Evolutionary conservation across 805 yeast species (phyloP).

Genomic region (Yarrowia keelungensis): DNA sequence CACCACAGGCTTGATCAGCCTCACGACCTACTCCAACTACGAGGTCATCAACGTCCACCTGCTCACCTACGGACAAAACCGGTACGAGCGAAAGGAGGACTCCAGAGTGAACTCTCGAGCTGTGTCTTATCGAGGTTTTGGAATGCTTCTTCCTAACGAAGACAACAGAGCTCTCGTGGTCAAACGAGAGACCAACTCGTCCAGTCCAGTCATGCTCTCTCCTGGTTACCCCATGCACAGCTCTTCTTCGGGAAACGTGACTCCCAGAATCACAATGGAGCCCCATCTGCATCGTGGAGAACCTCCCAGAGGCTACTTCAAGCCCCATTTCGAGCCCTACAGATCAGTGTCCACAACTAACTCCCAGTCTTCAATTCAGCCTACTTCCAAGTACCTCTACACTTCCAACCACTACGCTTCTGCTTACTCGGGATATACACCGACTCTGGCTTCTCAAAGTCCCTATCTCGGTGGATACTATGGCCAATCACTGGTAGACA

Average conservation of each 20-base stretch:
- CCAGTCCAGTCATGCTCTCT: not conserved
- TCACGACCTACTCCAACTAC: not conserved
- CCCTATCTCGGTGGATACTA: not conserved
- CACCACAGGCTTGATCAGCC: not conserved
- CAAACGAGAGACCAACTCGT: not conserved
- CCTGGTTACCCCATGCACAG: not conserved
- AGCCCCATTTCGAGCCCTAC: not conserved
- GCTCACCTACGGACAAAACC: slow-evolving; percentile 14
- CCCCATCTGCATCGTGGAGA: not conserved
- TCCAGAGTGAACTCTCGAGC: not conserved
- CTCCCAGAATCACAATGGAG: not conserved
- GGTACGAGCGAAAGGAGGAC: slow-evolving; percentile 18
- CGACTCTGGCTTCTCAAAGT: too few relatives aligned
- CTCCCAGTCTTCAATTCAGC: not conserved
- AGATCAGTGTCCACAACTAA: not conserved
- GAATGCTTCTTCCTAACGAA: not conserved
- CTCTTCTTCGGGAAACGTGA: too few relatives aligned
- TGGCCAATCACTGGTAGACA: not conserved
- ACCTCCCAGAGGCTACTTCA: slow-evolving; percentile 11
- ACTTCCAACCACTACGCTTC: not conserved
- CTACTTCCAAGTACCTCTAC: not conserved
- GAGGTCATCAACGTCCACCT: slow-evolving; percentile 5
- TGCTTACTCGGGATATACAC: not conserved
- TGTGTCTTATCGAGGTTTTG: not conserved
- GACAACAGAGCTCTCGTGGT: not conserved